Evolutionary conservation across 2,329 filamentous ascomycete genomes (phyloP).

Genomic region (Ampelomyces quisqualis): DNA sequence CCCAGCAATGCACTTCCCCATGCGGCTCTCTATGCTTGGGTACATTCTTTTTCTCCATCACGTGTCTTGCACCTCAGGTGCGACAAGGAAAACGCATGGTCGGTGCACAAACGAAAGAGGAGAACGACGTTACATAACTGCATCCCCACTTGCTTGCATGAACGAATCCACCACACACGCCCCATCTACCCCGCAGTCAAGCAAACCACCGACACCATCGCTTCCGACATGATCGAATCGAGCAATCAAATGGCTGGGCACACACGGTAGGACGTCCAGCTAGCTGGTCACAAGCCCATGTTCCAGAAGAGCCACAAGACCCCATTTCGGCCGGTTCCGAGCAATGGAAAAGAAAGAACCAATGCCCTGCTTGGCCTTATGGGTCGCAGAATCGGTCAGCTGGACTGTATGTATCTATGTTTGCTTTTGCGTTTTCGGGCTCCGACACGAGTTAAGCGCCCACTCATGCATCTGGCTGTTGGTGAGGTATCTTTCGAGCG

Average conservation of each 20-base stretch:
- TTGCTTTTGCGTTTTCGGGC: too few relatives aligned
- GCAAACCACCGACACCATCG: not conserved
- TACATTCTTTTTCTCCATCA: too few relatives aligned
- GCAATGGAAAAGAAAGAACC: not conserved
- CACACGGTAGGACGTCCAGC: not conserved
- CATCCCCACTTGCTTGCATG: slow-evolving; percentile 1
- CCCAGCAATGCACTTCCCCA: too few relatives aligned
- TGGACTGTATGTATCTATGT: slow-evolving; percentile 4
- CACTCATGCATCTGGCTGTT: not conserved
- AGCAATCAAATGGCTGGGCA: not conserved
- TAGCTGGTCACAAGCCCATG: not conserved
- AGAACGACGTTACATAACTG: not conserved
- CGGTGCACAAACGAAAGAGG: not conserved
- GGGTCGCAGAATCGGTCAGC: slow-evolving; percentile 16
- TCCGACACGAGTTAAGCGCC: not conserved
- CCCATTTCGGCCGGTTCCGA: slow-evolving; percentile 9
- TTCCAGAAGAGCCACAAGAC: too few relatives aligned
- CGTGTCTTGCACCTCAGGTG: too few relatives aligned
- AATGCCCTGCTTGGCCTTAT: slow-evolving; percentile 1
- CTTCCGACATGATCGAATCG: not conserved
- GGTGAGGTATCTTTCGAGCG: not conserved
- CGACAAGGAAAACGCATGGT: slow-evolving; percentile 4
- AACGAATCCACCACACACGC: not conserved
- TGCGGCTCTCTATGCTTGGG: too few relatives aligned
- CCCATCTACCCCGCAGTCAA: not conserved